A percentile compares a stretch with the other conserved stretches of the same genome.
phyloP scores from a whole-genome alignment of 768 basidiomycete species.

The Hypholoma fasciculare region DNA sequence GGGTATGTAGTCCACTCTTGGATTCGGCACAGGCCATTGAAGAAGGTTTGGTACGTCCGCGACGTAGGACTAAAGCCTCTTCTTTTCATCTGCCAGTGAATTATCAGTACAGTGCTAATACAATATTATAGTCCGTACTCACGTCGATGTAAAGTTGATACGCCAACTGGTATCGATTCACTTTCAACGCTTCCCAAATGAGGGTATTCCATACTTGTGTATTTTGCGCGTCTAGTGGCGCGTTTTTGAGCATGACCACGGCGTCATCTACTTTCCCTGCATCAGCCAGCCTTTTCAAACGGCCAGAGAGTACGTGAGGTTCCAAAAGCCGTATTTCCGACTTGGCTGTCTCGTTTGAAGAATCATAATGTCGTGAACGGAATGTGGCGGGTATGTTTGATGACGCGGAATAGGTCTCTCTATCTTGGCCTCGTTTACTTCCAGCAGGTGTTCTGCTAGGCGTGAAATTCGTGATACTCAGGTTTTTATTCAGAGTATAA shows the following conservation, averaged over 20 bases:
- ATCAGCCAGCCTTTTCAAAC: conserved; percentile 59
- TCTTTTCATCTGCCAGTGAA: conserved; percentile 72
- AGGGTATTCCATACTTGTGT: conserved; percentile 78
- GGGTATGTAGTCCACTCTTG: conserved; percentile 57
- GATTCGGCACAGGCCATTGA: conserved; percentile 63
- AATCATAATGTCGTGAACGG: conserved; percentile 43
- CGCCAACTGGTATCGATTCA: conserved; percentile 54
- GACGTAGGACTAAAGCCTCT: conserved; percentile 71
- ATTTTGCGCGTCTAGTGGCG: conserved; percentile 76
- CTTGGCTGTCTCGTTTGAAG: conserved; percentile 26
- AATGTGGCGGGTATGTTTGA: conserved; percentile 18
- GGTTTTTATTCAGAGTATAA: not conserved
- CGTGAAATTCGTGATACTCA: not conserved
- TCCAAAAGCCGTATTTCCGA: conserved; percentile 45
- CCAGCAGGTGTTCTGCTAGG: not conserved
- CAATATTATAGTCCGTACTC: conserved; percentile 15
- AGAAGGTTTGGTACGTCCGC: conserved; percentile 69
- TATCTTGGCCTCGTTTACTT: not conserved
- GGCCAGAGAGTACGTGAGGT: conserved; percentile 60
- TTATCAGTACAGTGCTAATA: conserved; percentile 2
- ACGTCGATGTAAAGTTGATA: conserved; percentile 75
- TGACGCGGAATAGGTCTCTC: not conserved
- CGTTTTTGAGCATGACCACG: conserved; percentile 61
- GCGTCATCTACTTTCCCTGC: conserved; percentile 61
- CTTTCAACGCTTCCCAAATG: conserved; percentile 64